A percentile compares a stretch with the other conserved stretches of the same genome.
These are phyloP conservation scores for Dioszegia aurantiaca DNA, from an alignment of 768 basidiomycete genomes.

Conservation along the genomic window DNA sequence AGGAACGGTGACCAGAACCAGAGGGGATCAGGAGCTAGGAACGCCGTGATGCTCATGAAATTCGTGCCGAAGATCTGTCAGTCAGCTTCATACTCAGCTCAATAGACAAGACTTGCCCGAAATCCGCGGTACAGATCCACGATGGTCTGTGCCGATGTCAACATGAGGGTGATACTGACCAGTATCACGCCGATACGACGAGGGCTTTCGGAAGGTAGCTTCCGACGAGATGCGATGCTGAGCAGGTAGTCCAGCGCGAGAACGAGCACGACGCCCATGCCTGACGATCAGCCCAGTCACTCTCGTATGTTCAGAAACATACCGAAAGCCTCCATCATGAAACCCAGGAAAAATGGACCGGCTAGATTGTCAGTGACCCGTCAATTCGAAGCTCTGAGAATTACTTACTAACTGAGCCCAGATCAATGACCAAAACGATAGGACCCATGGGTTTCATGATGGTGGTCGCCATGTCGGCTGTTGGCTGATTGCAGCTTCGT, in stretches of 20 bases:
- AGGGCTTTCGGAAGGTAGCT: slow-evolving; percentile 16
- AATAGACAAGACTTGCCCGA: slow-evolving; percentile 20
- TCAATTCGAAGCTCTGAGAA: not conserved
- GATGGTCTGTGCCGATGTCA: slow-evolving; percentile 25
- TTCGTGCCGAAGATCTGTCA: slow-evolving; percentile 33
- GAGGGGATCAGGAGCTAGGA: slow-evolving; percentile 19
- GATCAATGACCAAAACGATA: not conserved
- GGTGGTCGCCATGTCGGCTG: not conserved
- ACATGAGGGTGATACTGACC: slow-evolving; percentile 18
- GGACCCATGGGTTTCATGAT: not conserved
- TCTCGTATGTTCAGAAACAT: not conserved
- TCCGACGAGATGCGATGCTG: slow-evolving; percentile 7
- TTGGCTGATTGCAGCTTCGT: too few species aligned
- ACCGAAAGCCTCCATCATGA: slow-evolving; percentile 31
- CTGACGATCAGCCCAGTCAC: slow-evolving; percentile 17
- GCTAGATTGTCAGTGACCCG: slow-evolving; percentile 13
- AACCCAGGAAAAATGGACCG: slow-evolving; percentile 41
- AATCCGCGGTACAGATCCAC: slow-evolving; percentile 30
- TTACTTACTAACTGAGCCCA: not conserved
- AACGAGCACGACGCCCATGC: slow-evolving; percentile 36
- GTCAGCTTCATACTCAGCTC: not conserved
- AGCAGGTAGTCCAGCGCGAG: slow-evolving; percentile 31
- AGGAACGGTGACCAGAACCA: slow-evolving; percentile 39
- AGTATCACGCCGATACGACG: slow-evolving; percentile 21
- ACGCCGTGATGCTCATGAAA: slow-evolving; percentile 21